Evolutionary conservation across 805 yeast genomes (phyloP).

Genomic region (Candida montana): DNA sequence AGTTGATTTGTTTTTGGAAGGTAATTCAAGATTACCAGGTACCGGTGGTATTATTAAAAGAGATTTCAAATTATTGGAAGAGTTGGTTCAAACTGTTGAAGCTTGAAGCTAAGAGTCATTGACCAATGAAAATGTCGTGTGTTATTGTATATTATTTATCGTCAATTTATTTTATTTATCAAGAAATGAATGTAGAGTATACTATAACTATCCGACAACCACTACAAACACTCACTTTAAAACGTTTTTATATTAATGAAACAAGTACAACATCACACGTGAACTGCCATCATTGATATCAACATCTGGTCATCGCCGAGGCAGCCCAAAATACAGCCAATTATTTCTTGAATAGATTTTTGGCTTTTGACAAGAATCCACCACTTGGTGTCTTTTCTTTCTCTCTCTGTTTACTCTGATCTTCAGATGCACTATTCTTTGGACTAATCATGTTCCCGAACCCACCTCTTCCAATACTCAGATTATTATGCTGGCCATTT

Average conservation of each 20-base stretch:
- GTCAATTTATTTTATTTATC: too few species aligned
- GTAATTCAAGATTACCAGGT: conserved; percentile 81
- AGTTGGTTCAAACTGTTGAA: conserved; percentile 42
- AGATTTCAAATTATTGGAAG: conserved; percentile 70
- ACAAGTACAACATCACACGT: too few species aligned
- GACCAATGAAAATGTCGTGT: too few species aligned
- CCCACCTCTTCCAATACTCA: conserved; percentile 56
- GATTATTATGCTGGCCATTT: conserved; percentile 23
- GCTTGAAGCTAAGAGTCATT: neutral
- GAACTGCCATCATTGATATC: too few species aligned
- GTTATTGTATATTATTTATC: too few species aligned
- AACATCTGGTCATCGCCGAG: neutral
- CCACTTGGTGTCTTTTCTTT: conserved; percentile 25
- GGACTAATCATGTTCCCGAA: conserved; percentile 53
- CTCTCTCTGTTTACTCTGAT: conserved; percentile 19
- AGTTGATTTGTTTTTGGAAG: conserved; percentile 77
- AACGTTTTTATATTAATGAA: too few species aligned
- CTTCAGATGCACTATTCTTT: conserved; percentile 23
- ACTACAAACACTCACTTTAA: too few species aligned
- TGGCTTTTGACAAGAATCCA: conserved; percentile 43
- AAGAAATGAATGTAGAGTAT: too few species aligned
- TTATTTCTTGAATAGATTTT: conserved; percentile 32
- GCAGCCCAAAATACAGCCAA: neutral
- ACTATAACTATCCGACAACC: too few species aligned
- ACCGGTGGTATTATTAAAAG: conserved; percentile 90